Percentiles rank a stretch among this genome's conserved stretches.
phyloP scores from a whole-genome alignment of 352 stramenopile species.

The Achlya hypogyna region DNA sequence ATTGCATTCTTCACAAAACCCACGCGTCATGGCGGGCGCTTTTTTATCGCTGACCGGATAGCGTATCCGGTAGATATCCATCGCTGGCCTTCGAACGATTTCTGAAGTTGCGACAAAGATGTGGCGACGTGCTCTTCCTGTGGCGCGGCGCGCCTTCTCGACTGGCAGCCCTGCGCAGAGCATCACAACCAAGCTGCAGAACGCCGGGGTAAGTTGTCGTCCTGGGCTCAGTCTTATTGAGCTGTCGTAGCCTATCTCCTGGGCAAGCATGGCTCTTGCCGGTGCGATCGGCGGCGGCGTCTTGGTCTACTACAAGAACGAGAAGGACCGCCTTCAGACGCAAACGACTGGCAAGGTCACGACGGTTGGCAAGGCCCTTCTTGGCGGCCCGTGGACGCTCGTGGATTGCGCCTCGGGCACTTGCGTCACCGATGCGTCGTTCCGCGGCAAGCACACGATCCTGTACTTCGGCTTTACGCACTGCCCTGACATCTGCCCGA shows the following conservation, averaged over 20 bases:
- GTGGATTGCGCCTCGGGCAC: slow-evolving; percentile 83
- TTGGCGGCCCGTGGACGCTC: slow-evolving; percentile 89
- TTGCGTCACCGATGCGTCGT: slow-evolving; percentile 87
- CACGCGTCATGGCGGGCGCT: no score
- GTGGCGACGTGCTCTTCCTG: neutral
- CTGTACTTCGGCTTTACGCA: slow-evolving; percentile 99
- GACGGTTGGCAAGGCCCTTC: slow-evolving; percentile 83
- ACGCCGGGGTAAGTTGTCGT: neutral
- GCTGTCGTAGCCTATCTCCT: slow-evolving; percentile 64
- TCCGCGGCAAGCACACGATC: slow-evolving; percentile 91
- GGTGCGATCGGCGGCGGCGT: slow-evolving; percentile 55
- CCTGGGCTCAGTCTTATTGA: neutral
- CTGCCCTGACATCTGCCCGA: slow-evolving; percentile 99
- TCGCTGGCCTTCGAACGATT: slow-evolving; percentile 2
- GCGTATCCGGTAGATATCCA: neutral
- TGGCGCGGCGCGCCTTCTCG: neutral
- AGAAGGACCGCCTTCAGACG: slow-evolving; percentile 83
- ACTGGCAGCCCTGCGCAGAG: neutral
- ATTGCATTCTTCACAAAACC: no score
- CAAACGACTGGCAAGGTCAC: slow-evolving; percentile 82
- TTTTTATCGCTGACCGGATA: neutral
- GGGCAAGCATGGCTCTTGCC: slow-evolving; percentile 69
- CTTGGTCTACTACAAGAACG: slow-evolving; percentile 83
- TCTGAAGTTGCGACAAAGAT: slow-evolving; percentile 11
- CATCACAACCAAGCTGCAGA: slow-evolving; percentile 10